Evolutionary conservation across 441 rosid species (phyloP).

Genomic region (Pelargonium myrrhifolium): DNA sequence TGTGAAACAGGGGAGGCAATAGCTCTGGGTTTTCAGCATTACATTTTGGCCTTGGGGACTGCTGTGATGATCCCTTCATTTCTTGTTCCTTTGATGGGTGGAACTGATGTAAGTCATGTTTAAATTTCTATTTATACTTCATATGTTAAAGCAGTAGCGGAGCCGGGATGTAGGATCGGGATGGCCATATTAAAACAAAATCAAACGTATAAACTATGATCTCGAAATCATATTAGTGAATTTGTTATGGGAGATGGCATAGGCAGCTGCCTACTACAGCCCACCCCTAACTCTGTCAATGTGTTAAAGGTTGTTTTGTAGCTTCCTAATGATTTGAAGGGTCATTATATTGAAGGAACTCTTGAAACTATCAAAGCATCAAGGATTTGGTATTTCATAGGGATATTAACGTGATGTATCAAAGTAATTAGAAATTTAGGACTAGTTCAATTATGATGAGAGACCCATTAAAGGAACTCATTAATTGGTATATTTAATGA

Average conservation of each 20-base stretch:
- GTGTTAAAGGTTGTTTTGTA: background rate
- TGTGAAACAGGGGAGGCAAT: conserved; percentile 73
- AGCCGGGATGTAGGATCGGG: too few relatives aligned
- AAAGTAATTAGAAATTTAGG: background rate
- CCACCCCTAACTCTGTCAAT: too few relatives aligned
- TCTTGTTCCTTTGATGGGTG: conserved; percentile 98
- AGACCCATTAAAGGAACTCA: background rate
- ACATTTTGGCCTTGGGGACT: conserved; percentile 88
- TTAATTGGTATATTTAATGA: conserved; percentile 6
- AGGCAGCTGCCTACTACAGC: too few relatives aligned
- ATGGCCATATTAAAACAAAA: too few relatives aligned
- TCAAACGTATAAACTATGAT: too few relatives aligned
- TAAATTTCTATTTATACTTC: background rate
- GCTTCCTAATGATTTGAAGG: background rate
- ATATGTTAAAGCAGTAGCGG: too few relatives aligned
- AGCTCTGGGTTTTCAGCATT: conserved; percentile 95
- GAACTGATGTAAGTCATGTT: conserved; percentile 58
- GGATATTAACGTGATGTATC: too few relatives aligned
- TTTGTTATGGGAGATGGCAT: too few relatives aligned
- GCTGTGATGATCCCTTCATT: conserved; percentile 99
- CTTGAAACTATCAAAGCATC: background rate
- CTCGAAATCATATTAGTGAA: too few relatives aligned
- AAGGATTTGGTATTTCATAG: too few relatives aligned
- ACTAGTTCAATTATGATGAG: background rate
- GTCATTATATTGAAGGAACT: background rate